Conservation (phyloP, 2,329 filamentous ascomycete genomes). For the Diaporthe ilicicola region DNA sequence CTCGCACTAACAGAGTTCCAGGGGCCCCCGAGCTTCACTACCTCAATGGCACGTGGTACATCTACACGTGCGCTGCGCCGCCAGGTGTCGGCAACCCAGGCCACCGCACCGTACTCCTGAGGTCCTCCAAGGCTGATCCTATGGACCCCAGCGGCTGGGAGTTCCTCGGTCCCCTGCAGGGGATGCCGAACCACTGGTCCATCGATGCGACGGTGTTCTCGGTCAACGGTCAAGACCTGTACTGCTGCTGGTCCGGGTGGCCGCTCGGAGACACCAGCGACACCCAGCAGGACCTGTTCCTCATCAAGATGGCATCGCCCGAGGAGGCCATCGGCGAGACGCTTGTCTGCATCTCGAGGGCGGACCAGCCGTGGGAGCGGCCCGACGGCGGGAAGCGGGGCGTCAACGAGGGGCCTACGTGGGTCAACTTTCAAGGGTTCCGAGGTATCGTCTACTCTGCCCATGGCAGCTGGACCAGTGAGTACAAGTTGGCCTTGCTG, state of each 20-base stretch:
- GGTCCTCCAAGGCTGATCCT: conserved; percentile 22
- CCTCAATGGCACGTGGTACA: conserved; percentile 30
- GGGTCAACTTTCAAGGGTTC: conserved; percentile 34
- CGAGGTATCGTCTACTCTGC: conserved; percentile 36
- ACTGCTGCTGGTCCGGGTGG: conserved; percentile 37
- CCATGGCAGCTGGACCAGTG: conserved; percentile 37
- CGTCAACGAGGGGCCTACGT: conserved; percentile 37
- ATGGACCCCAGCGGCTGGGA: conserved; percentile 34
- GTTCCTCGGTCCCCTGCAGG: conserved; percentile 35
- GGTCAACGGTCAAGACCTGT: conserved; percentile 29
- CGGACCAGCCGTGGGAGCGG: conserved; percentile 35
- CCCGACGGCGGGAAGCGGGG: conserved; percentile 35
- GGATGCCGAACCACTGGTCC: conserved; percentile 36
- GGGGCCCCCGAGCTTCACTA: conserved; percentile 25
- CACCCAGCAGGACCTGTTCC: conserved; percentile 36
- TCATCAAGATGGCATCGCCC: conserved; percentile 34
- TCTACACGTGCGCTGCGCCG: conserved; percentile 28
- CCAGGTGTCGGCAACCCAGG: conserved; percentile 28
- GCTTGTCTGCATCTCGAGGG: conserved; percentile 32
- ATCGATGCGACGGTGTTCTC: conserved; percentile 36
- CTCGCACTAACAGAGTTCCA: not conserved
- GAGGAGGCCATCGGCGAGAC: conserved; percentile 33
- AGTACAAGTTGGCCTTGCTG: conserved; percentile 35
- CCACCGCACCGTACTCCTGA: conserved; percentile 31
- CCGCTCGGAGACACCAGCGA: conserved; percentile 34